These are phyloP conservation scores for Lepidium didymum DNA, from an alignment of 345 rosid species.

Conservation along the genomic window DNA sequence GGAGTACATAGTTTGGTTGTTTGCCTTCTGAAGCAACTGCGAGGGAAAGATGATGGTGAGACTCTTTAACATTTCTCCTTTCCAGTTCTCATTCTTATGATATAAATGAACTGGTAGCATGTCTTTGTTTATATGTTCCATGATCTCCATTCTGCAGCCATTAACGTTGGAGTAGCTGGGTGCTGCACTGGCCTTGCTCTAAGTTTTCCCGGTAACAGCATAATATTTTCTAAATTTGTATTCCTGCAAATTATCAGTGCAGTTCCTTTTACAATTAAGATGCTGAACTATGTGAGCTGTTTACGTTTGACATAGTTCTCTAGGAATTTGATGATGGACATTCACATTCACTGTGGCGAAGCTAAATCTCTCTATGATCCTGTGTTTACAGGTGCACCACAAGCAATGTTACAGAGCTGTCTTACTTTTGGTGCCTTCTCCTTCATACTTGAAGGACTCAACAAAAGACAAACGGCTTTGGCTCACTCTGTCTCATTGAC, in stretches of 20 bases:
- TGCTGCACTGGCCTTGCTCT: conserved; percentile 87
- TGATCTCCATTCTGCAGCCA: conserved; percentile 38
- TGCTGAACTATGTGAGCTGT: neutral
- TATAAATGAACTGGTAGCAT: neutral
- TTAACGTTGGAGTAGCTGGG: conserved; percentile 90
- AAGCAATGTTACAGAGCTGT: conserved; percentile 68
- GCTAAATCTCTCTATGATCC: neutral
- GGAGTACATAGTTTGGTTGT: conserved; percentile 33
- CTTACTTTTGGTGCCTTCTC: conserved; percentile 85
- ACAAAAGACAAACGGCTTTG: conserved; percentile 73
- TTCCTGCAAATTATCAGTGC: neutral
- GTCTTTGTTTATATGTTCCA: neutral
- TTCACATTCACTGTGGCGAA: too few relatives aligned
- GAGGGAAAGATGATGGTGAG: conserved; percentile 95
- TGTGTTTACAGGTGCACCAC: conserved; percentile 56
- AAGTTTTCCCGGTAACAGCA: conserved; percentile 68
- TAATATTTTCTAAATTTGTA: neutral
- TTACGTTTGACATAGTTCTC: neutral
- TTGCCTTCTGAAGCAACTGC: conserved; percentile 61
- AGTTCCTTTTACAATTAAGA: neutral
- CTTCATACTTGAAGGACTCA: conserved; percentile 61
- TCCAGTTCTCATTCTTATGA: neutral
- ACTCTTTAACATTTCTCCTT: neutral
- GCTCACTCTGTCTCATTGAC: conserved; percentile 47
- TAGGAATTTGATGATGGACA: too few relatives aligned